A percentile compares a stretch with the other conserved stretches of the same genome.
Evolutionary conservation across 371 early-diverging fungal species (phyloP).

Genomic region (Apophysomyces ossiformis): DNA sequence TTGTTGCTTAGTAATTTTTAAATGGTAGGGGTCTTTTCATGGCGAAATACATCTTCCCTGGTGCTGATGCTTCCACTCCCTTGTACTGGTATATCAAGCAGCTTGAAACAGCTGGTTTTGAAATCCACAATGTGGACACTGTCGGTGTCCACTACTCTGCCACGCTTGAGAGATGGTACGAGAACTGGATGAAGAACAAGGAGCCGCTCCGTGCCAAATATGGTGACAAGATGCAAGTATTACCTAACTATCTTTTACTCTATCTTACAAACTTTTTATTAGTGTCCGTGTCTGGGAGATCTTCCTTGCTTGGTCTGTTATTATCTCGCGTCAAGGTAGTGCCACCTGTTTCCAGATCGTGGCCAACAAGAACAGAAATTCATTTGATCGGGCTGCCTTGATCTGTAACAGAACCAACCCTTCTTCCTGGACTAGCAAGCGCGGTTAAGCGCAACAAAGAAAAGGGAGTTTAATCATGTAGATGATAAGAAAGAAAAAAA

Average conservation of each 20-base stretch:
- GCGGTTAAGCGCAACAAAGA: constrained; percentile 11
- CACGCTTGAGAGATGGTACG: constrained; percentile 94
- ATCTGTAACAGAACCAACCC: constrained; percentile 59
- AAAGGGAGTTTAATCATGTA: background rate
- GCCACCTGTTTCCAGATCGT: constrained; percentile 96
- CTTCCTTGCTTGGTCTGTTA: constrained; percentile 96
- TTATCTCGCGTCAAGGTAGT: constrained; percentile 93
- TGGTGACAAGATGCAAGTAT: constrained; percentile 79
- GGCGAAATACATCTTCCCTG: constrained; percentile 98
- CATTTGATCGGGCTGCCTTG: constrained; percentile 80
- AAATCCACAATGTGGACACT: constrained; percentile 87
- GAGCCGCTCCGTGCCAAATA: constrained; percentile 81
- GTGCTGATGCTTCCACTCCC: constrained; percentile 97
- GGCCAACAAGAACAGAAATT: constrained; percentile 95
- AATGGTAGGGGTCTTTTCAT: constrained; percentile 85
- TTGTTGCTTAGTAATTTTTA: background rate
- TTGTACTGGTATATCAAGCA: constrained; percentile 92
- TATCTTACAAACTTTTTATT: background rate
- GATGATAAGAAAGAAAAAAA: background rate
- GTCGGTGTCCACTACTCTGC: constrained; percentile 97
- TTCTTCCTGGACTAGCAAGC: constrained; percentile 35
- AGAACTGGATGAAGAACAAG: constrained; percentile 96
- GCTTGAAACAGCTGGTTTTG: constrained; percentile 93
- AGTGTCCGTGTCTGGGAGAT: constrained; percentile 86
- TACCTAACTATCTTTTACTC: constrained; percentile 4